Percentiles rank a stretch among this genome's conserved stretches.
Conservation (phyloP, 805 yeast genomes). For the Saccharomycopsis fibuligera region DNA sequence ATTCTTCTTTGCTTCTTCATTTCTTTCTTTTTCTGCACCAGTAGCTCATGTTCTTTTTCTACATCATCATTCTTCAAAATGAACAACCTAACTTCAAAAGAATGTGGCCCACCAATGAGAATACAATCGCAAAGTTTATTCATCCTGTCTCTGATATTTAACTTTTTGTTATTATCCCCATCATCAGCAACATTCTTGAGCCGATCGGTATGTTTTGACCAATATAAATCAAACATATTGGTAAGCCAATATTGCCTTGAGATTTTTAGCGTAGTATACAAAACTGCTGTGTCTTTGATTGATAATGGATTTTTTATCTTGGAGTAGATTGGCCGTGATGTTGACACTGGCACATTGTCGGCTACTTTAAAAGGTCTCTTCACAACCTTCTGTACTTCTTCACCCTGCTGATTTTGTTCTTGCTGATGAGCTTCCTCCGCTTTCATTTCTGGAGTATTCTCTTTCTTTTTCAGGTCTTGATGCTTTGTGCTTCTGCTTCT, state of each 20-base stretch:
- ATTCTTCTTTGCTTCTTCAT: conserved; percentile 23
- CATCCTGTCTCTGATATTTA: conserved; percentile 79
- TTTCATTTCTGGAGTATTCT: neutral
- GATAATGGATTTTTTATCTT: conserved; percentile 60
- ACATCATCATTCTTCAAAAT: conserved; percentile 77
- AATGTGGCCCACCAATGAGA: conserved; percentile 76
- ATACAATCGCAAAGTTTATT: conserved; percentile 76
- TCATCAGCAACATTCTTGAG: neutral
- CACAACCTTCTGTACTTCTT: neutral
- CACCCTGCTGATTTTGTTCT: neutral
- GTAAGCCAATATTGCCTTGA: conserved; percentile 67
- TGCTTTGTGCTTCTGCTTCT: neutral
- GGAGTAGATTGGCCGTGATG: conserved; percentile 55
- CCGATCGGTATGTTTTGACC: conserved; percentile 61
- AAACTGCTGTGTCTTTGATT: conserved; percentile 64
- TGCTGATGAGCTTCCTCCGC: neutral
- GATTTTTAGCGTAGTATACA: conserved; percentile 62
- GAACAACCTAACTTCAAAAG: conserved; percentile 68
- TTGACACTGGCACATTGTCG: conserved; percentile 54
- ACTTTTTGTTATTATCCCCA: conserved; percentile 26
- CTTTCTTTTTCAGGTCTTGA: neutral
- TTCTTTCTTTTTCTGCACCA: conserved; percentile 28
- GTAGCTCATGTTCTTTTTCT: conserved; percentile 40
- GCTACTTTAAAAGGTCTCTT: conserved; percentile 11
- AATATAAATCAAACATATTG: conserved; percentile 69